Conservation (phyloP, 2,329 filamentous ascomycete genomes). For the Cercospora sp. region DNA sequence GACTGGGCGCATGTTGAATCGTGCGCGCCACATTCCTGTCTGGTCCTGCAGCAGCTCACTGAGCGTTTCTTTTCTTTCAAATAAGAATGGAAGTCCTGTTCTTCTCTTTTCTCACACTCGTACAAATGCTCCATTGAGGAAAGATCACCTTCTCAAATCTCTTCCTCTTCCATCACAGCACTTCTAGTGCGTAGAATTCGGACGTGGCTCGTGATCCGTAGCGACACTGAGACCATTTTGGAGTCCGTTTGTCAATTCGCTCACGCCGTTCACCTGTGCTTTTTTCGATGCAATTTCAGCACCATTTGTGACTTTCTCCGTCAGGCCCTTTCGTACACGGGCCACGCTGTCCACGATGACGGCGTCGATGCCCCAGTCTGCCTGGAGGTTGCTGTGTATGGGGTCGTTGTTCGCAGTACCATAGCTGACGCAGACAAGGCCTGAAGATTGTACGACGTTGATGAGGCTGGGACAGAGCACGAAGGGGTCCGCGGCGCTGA, state of each 20-base stretch:
- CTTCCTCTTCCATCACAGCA: not conserved
- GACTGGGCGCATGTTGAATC: constrained; percentile 21
- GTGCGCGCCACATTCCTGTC: not conserved
- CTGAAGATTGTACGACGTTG: constrained; percentile 88
- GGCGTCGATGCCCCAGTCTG: constrained; percentile 92
- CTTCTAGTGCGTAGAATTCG: constrained; percentile 4
- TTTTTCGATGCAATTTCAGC: constrained; percentile 11
- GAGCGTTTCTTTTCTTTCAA: not conserved
- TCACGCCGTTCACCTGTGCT: not conserved
- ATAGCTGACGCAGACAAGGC: constrained; percentile 92
- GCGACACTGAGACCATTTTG: constrained; percentile 4
- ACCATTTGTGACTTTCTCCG: constrained; percentile 41
- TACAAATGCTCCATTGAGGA: not conserved
- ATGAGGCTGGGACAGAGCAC: constrained; percentile 88
- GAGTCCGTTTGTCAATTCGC: constrained; percentile 12
- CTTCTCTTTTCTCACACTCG: not conserved
- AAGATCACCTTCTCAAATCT: not conserved
- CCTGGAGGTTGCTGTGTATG: constrained; percentile 83
- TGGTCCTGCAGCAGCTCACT: not conserved
- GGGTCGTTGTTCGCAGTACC: constrained; percentile 88
- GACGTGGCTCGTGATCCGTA: constrained; percentile 3
- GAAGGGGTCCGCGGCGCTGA: constrained; percentile 82
- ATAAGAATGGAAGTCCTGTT: not conserved
- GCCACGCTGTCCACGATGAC: constrained; percentile 96
- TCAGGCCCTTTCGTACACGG: constrained; percentile 87